Conservation (phyloP, 495 filamentous ascomycete species). For the Daldinia grandis region DNA sequence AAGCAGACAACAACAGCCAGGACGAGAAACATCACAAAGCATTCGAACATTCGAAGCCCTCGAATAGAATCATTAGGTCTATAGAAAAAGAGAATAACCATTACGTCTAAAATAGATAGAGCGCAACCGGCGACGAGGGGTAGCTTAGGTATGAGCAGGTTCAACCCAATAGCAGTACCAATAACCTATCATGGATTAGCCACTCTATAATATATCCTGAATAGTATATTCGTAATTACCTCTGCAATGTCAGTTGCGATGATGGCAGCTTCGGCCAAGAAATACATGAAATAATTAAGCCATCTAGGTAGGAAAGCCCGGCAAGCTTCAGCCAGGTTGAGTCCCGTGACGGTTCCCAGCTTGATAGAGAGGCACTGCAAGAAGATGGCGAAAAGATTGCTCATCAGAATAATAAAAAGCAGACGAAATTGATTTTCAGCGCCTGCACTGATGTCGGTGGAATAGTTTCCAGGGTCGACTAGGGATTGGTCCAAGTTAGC, state of each 20-base stretch:
- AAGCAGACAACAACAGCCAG: slow-evolving; percentile 90
- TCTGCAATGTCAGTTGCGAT: slow-evolving; percentile 93
- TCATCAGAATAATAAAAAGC: slow-evolving; percentile 82
- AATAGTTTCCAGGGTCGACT: slow-evolving; percentile 87
- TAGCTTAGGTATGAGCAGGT: slow-evolving; percentile 77
- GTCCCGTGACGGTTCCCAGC: slow-evolving; percentile 83
- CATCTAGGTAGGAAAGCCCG: slow-evolving; percentile 77
- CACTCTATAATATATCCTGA: neutral
- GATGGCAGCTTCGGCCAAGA: slow-evolving; percentile 80
- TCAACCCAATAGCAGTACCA: slow-evolving; percentile 89
- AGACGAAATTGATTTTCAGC: slow-evolving; percentile 70
- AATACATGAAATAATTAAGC: slow-evolving; percentile 77
- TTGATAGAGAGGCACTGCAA: slow-evolving; percentile 85
- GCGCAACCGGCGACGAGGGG: slow-evolving; percentile 89
- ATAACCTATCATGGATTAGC: slow-evolving; percentile 68
- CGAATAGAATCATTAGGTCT: slow-evolving; percentile 75
- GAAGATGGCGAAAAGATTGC: slow-evolving; percentile 85
- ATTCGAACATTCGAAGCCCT: slow-evolving; percentile 79
- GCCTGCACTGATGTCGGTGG: slow-evolving; percentile 81
- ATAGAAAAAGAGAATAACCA: slow-evolving; percentile 87
- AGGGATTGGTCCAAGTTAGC: slow-evolving; percentile 47
- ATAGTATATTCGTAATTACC: slow-evolving; percentile 41
- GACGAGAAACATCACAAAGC: slow-evolving; percentile 80
- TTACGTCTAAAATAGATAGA: slow-evolving; percentile 83
- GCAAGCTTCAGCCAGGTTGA: slow-evolving; percentile 83